Percentiles rank a stretch among this genome's conserved stretches.
phyloP scores from a whole-genome alignment of 2,329 filamentous ascomycete species.

The Colletotrichum orchidophilum region DNA sequence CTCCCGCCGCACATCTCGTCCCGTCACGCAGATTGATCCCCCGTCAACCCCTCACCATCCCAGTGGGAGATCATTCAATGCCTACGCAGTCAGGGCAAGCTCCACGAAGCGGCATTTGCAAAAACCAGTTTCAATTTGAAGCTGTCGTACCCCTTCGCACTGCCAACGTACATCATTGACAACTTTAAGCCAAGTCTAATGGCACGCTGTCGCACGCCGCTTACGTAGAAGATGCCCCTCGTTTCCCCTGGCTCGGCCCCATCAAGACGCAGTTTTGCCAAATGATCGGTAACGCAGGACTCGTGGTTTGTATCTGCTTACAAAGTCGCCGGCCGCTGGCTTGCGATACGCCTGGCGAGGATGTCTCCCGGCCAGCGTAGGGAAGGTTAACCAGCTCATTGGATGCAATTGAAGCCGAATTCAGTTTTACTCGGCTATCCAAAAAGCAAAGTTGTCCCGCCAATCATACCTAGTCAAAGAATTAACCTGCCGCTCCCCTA shows the following conservation, averaged over 20 bases:
- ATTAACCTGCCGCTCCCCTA: neutral
- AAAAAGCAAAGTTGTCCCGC: neutral
- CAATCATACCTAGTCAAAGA: constrained; percentile 3
- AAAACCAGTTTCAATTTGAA: constrained; percentile 32
- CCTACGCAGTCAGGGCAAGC: neutral
- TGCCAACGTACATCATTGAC: constrained; percentile 4
- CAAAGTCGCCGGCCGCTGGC: neutral
- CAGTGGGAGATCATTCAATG: constrained; percentile 24
- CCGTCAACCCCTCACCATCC: constrained; percentile 6
- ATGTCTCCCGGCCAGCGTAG: neutral
- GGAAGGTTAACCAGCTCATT: neutral
- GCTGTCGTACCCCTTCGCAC: constrained; percentile 15
- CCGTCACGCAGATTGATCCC: constrained; percentile 11
- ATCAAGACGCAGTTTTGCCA: constrained; percentile 3
- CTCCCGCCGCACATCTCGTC: constrained; percentile 7
- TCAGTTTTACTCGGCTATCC: neutral
- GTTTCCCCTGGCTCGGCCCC: constrained; percentile 1
- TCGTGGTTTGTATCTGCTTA: neutral
- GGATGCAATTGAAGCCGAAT: constrained; percentile 21
- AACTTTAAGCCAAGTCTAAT: neutral
- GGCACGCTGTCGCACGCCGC: neutral
- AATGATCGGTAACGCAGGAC: neutral
- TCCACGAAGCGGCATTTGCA: constrained; percentile 17
- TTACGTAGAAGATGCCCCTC: neutral
- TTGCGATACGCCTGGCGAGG: neutral